Base-by-base conservation (phyloP, 805 yeast genomes). In the Saccharomycopsis sp. region DNA sequence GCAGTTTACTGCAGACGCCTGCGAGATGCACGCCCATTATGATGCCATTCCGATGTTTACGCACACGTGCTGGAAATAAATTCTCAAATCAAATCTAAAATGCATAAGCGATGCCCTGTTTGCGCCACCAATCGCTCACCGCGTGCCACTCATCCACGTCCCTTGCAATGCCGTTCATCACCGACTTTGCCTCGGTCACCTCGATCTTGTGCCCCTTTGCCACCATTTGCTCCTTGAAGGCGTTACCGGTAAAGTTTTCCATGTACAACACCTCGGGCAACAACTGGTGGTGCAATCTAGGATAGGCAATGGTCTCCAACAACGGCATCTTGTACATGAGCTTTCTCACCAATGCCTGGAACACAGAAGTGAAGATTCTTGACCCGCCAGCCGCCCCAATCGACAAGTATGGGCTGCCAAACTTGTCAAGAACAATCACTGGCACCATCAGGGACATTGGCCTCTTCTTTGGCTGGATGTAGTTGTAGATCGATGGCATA, bases 351-450 rank as follows among this genome's bases (percentile, higher is more conserved):
- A 89, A 69, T 0, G 89, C 87, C 56, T 87, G 92, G 42, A 89
- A 70, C 3, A 89, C 75, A 1, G 94, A 74, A 0, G 95, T 84
- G 10, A 82, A 68, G 38, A 89, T 89, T 41, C 92, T 65, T 5
- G 92, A 80, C 0, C 97, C 97, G 7, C 98, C 98, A 1, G 96
- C 94, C 0, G 95, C 92, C 0, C 96, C 97, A 44, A 89, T 69
- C 4, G 81, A 73, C 19, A 83, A 55, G 50, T 80, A 87, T 0
- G 81, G 75, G 6, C 54, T 51, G 4, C 71, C 70, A 7, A 60
- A 52, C 45, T 62, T 65, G 43, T 65, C 60, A 15, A 73, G 63
- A 1, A 84, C 61, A 22, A 89, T 75, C 0, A 85, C 71, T 3
- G 96, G 96, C 0, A 84, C 71, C 25, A 81, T 73, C 2, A 95